Evolutionary conservation across 495 filamentous ascomycete genomes (phyloP).

Genomic region (Xanthoparmelia taractica): DNA sequence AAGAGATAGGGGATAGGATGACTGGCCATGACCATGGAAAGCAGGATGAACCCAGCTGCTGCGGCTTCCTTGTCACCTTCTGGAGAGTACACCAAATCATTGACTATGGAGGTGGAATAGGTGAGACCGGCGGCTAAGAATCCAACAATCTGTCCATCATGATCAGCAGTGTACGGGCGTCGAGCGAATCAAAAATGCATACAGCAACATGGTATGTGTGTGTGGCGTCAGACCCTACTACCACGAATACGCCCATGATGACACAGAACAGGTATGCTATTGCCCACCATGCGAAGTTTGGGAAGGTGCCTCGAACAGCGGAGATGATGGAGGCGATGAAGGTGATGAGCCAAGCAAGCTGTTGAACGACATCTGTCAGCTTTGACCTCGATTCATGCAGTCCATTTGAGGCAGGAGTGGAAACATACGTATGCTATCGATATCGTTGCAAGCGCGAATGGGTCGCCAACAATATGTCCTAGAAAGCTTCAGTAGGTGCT

Average conservation of each 20-base stretch:
- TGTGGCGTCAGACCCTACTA: constrained; percentile 72
- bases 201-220: constrained; percentile 86
- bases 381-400: not conserved
- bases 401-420: constrained; percentile 2
- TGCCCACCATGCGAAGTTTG: constrained; percentile 86
- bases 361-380: constrained; percentile 20
- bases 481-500: constrained; percentile 13
- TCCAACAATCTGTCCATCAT: constrained; percentile 56
- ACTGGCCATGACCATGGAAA: constrained; percentile 82
- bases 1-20: no score
- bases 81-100: constrained; percentile 66
- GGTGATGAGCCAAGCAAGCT: constrained; percentile 92
- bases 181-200: constrained; percentile 29
- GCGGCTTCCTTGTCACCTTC: constrained; percentile 72
- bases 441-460: constrained; percentile 89
- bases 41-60: constrained; percentile 87
- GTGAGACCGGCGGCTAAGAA: constrained; percentile 77
- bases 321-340: constrained; percentile 80
- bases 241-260: constrained; percentile 69
- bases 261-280: constrained; percentile 75
- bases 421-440: constrained; percentile 79
- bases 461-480: constrained; percentile 77
- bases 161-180: constrained; percentile 28
- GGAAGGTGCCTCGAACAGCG: constrained; percentile 52
- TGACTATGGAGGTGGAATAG: constrained; percentile 73